Conservation (phyloP, 352 stramenopile genomes). For the Phytophthora megakarya region DNA sequence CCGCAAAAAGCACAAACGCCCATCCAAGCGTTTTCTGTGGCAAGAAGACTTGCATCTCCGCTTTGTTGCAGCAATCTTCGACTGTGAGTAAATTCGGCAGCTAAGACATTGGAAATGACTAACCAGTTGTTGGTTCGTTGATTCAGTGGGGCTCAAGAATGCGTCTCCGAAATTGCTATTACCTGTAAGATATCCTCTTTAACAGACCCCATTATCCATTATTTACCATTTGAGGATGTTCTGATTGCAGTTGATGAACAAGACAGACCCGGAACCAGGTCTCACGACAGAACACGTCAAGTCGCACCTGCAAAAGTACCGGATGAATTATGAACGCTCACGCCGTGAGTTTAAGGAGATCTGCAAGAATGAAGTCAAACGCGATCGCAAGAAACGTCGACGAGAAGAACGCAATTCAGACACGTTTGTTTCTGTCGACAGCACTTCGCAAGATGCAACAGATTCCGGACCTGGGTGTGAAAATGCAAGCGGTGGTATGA, state of each 20-base stretch:
- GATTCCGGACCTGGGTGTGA: conserved; percentile 8
- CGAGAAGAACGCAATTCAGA: conserved; percentile 16
- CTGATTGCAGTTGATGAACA: conserved; percentile 59
- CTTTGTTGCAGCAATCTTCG: conserved; percentile 86
- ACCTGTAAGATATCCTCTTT: conserved; percentile 36
- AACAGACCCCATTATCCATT: neutral
- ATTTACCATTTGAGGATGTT: neutral
- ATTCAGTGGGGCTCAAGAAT: conserved; percentile 78
- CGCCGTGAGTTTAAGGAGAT: conserved; percentile 75
- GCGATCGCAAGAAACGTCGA: conserved; percentile 46
- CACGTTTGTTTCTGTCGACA: conserved; percentile 43
- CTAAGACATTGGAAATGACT: conserved; percentile 1
- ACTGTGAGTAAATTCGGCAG: conserved; percentile 43
- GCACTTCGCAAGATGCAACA: conserved; percentile 19
- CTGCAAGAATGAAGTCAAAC: conserved; percentile 65
- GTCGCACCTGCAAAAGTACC: conserved; percentile 87
- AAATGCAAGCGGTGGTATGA: conserved; percentile 3
- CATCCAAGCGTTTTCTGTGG: conserved; percentile 80
- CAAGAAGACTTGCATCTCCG: conserved; percentile 79
- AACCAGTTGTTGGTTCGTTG: conserved; percentile 4
- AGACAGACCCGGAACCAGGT: conserved; percentile 39
- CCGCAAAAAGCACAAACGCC: conserved; percentile 79
- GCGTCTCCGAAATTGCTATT: conserved; percentile 75
- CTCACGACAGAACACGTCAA: conserved; percentile 86
- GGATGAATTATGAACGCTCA: conserved; percentile 78